These are phyloP conservation scores for Phalaenopsis hybrid DNA, from an alignment of 116 monocot species.

Conservation along the genomic window DNA sequence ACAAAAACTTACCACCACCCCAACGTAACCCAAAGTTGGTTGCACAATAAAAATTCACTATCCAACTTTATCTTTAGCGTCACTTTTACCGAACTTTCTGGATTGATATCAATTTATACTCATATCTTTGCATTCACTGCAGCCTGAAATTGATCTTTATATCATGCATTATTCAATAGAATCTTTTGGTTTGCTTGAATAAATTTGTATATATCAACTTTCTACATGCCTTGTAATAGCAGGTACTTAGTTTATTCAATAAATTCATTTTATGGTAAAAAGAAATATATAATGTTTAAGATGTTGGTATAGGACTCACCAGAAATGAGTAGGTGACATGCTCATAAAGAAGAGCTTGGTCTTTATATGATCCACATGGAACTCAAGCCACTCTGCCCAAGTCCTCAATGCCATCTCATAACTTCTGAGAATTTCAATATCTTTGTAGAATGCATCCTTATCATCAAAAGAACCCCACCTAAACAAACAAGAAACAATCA, in stretches of 20 bases:
- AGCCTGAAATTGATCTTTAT: too few relatives aligned
- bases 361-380: slow-evolving; percentile 29
- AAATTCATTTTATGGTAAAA: background rate
- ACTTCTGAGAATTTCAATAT: slow-evolving; percentile 40
- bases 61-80: too few relatives aligned
- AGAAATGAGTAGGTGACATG: slow-evolving; percentile 77
- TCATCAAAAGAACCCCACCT: slow-evolving; percentile 87
- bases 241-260: background rate
- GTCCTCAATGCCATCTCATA: slow-evolving; percentile 69
- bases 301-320: slow-evolving; percentile 11
- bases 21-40: too few relatives aligned
- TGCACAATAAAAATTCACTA: too few relatives aligned
- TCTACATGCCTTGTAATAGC: background rate
- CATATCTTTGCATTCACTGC: too few relatives aligned
- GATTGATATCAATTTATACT: too few relatives aligned
- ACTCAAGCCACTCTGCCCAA: slow-evolving; percentile 65
- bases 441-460: slow-evolving; percentile 45
- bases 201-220: background rate
- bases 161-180: too few relatives aligned
- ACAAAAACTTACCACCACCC: too few relatives aligned
- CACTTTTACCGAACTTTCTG: too few relatives aligned
- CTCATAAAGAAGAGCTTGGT: slow-evolving; percentile 50
- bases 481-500: background rate
- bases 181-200: too few relatives aligned
- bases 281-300: background rate